Evolutionary conservation across 495 filamentous ascomycete genomes (phyloP), one percentile per base, ranked within the genome.

Genomic region (Hyaloscypha bicolor): DNA sequence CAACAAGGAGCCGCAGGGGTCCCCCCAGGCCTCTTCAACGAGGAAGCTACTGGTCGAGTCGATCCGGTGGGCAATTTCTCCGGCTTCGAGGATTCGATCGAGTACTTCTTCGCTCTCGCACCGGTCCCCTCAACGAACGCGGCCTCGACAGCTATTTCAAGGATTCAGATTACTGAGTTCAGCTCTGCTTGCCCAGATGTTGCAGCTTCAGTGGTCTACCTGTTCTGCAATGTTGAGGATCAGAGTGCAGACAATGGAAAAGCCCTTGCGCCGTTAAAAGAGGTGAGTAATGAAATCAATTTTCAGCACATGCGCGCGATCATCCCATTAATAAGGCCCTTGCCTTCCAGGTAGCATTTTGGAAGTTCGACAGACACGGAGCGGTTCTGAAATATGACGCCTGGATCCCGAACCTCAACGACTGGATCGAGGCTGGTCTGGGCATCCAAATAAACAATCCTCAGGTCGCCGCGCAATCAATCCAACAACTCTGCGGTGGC

Each of bases 21-120:
- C 2, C 79, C 79, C 0, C 37, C 69, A 3, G 76, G 76, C 3
- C 73, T 81, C 35, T 81, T 81, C 72, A 76, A 61, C 66, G 25
- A 70, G 25, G 66, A 77, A 52, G 77, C 75, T 3, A 67, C 69
- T 9, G 78, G 78, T 45, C 68, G 78, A 1, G 77, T 79, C 37
- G 67, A 73, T 45, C 78, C 77, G 11, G 71, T 78, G 21, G 78
- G 78, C 70, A 73, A 76, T 32, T 80, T 80, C 57, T 65, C 64
- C 14, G 75, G 74, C 32, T 78, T 79, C 61, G 71, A 79, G 42
- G 68, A 78, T 35, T 77, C 74, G 29, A 75, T 78, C 67, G 77
- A 79, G 71, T 79, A 75, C 66, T 79, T 79, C 42, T 79, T 79
- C 52, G 76, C 76, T 31, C 73, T 78, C 6, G 65, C 76, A 29